phyloP scores from a whole-genome alignment of 176 grass and related monocot genomes.

The Musa troglodytarum region DNA sequence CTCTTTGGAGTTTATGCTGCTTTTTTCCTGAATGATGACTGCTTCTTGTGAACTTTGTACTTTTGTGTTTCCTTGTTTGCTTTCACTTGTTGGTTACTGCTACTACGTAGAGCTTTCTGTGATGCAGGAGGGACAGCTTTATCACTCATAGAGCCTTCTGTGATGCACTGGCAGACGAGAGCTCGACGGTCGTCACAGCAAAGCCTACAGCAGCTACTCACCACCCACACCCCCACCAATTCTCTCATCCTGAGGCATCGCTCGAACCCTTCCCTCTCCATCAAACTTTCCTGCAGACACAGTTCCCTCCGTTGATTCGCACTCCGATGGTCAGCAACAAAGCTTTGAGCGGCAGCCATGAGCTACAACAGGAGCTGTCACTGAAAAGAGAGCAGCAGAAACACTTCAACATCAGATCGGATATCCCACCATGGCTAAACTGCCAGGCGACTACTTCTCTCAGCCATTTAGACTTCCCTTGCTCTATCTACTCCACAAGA shows the following conservation, averaged over 20 bases:
- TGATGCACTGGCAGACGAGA: background rate
- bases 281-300: background rate
- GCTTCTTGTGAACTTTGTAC: background rate
- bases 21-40: background rate
- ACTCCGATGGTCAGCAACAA: background rate
- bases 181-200: background rate
- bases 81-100: background rate
- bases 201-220: background rate
- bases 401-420: no score
- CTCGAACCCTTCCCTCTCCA: background rate
- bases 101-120: background rate
- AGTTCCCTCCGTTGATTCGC: background rate
- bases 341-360: no score
- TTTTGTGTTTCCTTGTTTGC: background rate
- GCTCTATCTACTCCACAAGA: background rate
- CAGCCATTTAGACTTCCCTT: background rate
- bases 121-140: conserved; percentile 2
- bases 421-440: background rate
- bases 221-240: background rate
- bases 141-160: conserved; percentile 7
- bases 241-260: background rate
- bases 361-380: no score
- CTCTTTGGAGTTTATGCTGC: background rate
- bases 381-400: background rate
- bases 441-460: background rate